A percentile compares a stretch with the other conserved stretches of the same genome.
Evolutionary conservation across 768 basidiomycete genomes (phyloP).

Genomic region (Galerina marginata): DNA sequence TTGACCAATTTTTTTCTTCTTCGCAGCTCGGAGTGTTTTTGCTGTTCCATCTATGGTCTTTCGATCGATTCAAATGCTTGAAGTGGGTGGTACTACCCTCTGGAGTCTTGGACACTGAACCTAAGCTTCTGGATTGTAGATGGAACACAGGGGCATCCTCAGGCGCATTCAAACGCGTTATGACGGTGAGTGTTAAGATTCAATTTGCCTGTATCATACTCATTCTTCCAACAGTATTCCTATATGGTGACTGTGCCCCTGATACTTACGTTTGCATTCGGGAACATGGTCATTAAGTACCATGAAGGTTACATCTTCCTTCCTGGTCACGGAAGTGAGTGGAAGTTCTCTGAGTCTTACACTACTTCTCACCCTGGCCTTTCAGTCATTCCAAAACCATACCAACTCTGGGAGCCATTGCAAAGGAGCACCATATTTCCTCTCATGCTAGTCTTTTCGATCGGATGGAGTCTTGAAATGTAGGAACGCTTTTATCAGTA

Average conservation of each 20-base stretch:
- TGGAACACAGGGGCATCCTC: conserved; percentile 71
- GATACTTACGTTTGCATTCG: conserved; percentile 60
- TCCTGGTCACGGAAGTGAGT: conserved; percentile 57
- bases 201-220: not conserved
- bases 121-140: conserved; percentile 37
- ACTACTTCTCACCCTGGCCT: conserved; percentile 4
- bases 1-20: not conserved
- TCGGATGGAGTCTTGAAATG: conserved; percentile 81
- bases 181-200: conserved; percentile 62
- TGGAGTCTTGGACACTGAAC: not conserved
- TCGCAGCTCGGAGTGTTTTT: conserved; percentile 65
- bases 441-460: conserved; percentile 62
- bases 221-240: conserved; percentile 58
- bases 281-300: conserved; percentile 78
- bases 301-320: conserved; percentile 60
- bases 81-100: conserved; percentile 43
- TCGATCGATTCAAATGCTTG: conserved; percentile 78
- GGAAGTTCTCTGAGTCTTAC: not conserved
- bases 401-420: conserved; percentile 54
- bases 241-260: conserved; percentile 70
- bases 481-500: conserved; percentile 39
- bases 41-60: conserved; percentile 78
- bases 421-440: conserved; percentile 64
- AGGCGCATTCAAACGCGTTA: conserved; percentile 84
- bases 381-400: conserved; percentile 71